Base-by-base conservation (phyloP, 805 yeast species). In the Barnettozyma siamensis region DNA sequence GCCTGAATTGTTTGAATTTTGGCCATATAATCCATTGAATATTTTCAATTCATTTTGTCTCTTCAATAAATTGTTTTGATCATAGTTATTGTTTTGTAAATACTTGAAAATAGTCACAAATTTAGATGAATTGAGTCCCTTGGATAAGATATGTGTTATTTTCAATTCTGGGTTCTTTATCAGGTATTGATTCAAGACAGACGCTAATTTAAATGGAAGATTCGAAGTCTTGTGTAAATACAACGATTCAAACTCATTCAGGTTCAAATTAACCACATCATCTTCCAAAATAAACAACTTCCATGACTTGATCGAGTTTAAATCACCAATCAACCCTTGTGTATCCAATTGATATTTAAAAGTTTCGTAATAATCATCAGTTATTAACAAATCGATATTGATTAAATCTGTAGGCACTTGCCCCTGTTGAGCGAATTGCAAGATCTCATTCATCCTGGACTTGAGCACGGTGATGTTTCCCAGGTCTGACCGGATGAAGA, bases 41-140 rank as follows among this genome's bases (percentile, higher is more conserved):
- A 57, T 41, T 35, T 50, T 54, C 6, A 52, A 31, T 19, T 48
- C 45, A 16, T 51, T 39, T 26, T 56, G 58, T 41, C 64, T 65
- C 9, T 68, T 55, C 21, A 61, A 60, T 20, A 70, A 67, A 2
- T 66, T 63, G 26, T 68, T 47, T 4, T 51, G 38, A 27, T 26
- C 29, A 26, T 66, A 41, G 40, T 66, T 51, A 15, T 50, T 54
- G 52, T 34, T 51, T 46, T 36, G 60, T 40, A 49, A 47, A 47
- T 33, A 64, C 37, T 65, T 61, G 38, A 57, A 67, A 2, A 74
- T 57, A 9, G 70, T 67, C 36, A 73, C 67, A 30, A 84, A 65
- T 18, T 70, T 62, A 20, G 64, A 58, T 0, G 89, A 70, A 37
- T 69, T 66, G 21, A 67, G 64, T 1, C 95, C 95, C 50, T 81